Evolutionary conservation across 192 early-diverging fungal genomes (phyloP).

Genomic region (Gonapodya sp.): DNA sequence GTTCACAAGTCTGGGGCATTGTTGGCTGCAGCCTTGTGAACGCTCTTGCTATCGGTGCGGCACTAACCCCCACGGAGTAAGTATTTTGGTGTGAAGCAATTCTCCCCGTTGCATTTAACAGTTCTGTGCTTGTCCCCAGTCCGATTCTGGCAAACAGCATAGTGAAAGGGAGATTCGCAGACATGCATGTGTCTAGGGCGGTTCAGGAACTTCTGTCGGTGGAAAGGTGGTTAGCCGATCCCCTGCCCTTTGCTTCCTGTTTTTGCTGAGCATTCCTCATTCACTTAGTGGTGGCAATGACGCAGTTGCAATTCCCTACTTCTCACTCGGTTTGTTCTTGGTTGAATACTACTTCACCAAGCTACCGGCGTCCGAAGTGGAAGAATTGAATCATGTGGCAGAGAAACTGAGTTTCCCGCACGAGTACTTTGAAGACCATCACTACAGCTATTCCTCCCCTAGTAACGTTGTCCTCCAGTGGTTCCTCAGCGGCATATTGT

Average conservation of each 20-base stretch:
- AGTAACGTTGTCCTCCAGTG: conserved; percentile 68
- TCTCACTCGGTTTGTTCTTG: conserved; percentile 67
- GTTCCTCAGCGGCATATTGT: conserved; percentile 64
- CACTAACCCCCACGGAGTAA: conserved; percentile 87
- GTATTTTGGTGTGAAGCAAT: no score
- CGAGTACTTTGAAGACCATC: background rate
- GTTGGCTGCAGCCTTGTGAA: conserved; percentile 38
- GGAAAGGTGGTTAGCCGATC: conserved; percentile 39
- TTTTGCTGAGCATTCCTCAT: conserved; percentile 12
- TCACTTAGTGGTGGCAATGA: conserved; percentile 72
- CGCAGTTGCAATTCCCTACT: conserved; percentile 75
- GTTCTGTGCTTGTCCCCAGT: conserved; percentile 12
- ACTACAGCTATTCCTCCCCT: conserved; percentile 12
- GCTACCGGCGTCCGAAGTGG: conserved; percentile 6
- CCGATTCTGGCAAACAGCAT: conserved; percentile 80
- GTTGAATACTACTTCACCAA: conserved; percentile 27
- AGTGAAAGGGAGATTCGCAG: conserved; percentile 87
- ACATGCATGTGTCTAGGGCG: conserved; percentile 69
- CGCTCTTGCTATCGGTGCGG: conserved; percentile 68
- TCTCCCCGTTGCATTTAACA: background rate
- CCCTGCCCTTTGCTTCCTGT: conserved; percentile 16
- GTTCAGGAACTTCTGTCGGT: conserved; percentile 65
- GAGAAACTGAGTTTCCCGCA: background rate
- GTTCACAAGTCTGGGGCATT: conserved; percentile 9
- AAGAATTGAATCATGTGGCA: conserved; percentile 12